A percentile compares a stretch with the other conserved stretches of the same genome.
These are phyloP conservation scores for Paraphoma chrysanthemicola DNA, from an alignment of 2,329 filamentous ascomycete genomes.

Conservation along the genomic window DNA sequence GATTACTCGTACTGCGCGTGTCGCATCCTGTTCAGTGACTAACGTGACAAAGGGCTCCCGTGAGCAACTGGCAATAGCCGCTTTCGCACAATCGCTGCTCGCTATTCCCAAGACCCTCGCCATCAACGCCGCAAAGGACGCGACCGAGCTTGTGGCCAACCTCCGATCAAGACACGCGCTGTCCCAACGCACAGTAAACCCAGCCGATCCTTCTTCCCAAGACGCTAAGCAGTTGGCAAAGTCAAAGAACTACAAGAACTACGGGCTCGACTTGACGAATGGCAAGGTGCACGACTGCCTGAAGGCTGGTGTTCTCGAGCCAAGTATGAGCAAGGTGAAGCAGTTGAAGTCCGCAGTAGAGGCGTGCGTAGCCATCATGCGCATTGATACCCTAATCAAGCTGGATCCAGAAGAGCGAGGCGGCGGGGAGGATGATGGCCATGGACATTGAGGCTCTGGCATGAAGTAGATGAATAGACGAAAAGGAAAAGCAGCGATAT, in stretches of 20 bases:
- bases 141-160: constrained; percentile 92
- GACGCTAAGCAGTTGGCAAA: constrained; percentile 89
- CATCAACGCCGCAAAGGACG: constrained; percentile 96
- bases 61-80: constrained; percentile 96
- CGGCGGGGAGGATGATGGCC: constrained; percentile 78
- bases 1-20: background rate
- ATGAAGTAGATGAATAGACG: background rate
- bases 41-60: constrained; percentile 70
- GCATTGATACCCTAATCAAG: constrained; percentile 98
- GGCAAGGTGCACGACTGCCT: constrained; percentile 92
- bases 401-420: constrained; percentile 85
- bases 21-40: background rate
- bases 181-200: constrained; percentile 78
- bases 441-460: constrained; percentile 70
- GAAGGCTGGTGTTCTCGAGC: constrained; percentile 94
- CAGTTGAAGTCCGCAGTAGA: constrained; percentile 99
- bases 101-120: constrained; percentile 95
- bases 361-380: constrained; percentile 98
- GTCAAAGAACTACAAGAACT: constrained; percentile 99
- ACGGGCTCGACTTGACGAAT: constrained; percentile 87
- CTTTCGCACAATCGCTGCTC: constrained; percentile 94
- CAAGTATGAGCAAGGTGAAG: constrained; percentile 96
- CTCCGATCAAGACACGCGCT: constrained; percentile 92
- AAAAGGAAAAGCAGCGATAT: background rate
- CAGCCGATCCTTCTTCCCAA: constrained; percentile 70